A percentile compares a stretch with the other conserved stretches of the same genome.
Conservation (phyloP, 768 basidiomycete genomes). For the Xerocomellus intermedius region DNA sequence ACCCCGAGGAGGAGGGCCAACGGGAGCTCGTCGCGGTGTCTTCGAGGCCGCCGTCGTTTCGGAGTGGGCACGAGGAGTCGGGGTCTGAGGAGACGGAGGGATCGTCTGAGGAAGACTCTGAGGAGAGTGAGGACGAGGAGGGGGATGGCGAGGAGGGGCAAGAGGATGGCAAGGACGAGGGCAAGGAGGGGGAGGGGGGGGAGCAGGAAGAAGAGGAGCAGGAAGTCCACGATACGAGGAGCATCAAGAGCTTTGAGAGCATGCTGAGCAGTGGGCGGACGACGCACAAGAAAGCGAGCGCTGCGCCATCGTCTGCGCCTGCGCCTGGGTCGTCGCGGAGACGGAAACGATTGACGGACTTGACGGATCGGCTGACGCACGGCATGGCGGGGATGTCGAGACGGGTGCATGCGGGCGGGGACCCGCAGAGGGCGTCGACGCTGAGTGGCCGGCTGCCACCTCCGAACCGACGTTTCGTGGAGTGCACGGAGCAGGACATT, state of each 20-base stretch:
- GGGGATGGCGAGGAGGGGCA: conserved; percentile 28
- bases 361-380: conserved; percentile 80
- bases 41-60: conserved; percentile 48
- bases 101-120: conserved; percentile 1
- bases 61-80: conserved; percentile 5
- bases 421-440: conserved; percentile 35
- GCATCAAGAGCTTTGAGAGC: conserved; percentile 83
- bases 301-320: background rate
- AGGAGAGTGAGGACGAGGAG: conserved; percentile 18
- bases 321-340: conserved; percentile 34
- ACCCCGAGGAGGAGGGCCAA: conserved; percentile 40
- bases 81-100: conserved; percentile 21
- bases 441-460: conserved; percentile 46
- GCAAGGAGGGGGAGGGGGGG: conserved; percentile 19
- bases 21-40: conserved; percentile 54
- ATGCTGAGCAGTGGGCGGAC: conserved; percentile 56
- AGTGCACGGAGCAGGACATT: conserved; percentile 74
- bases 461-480: conserved; percentile 68
- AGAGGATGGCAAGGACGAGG: conserved; percentile 27
- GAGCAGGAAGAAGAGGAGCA: conserved; percentile 29
- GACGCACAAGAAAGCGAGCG: conserved; percentile 13
- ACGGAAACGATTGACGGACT: conserved; percentile 45
- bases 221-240: conserved; percentile 57
- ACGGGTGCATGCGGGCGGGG: conserved; percentile 35
- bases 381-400: conserved; percentile 57